Evolutionary conservation across 2,329 filamentous ascomycete genomes (phyloP).

Genomic region (Fusarium subtropicale): DNA sequence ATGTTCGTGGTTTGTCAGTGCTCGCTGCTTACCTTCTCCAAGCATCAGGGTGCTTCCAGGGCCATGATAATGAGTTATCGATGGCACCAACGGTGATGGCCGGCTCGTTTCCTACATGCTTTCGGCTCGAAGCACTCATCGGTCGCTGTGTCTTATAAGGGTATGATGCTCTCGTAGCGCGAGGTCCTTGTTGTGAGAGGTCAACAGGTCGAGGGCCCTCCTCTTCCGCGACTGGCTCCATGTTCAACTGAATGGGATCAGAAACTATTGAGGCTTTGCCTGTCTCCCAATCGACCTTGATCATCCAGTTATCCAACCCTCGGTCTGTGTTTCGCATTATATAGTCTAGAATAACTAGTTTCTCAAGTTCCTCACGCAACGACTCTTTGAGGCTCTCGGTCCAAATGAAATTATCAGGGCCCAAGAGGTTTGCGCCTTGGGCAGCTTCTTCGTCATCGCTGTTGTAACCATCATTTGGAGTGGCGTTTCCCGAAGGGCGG

Average conservation of each 20-base stretch:
- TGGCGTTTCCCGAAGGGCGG: conserved; percentile 66
- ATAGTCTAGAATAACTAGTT: conserved; percentile 96
- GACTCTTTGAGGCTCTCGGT: conserved; percentile 88
- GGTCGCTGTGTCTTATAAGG: conserved; percentile 84
- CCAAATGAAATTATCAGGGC: conserved; percentile 78
- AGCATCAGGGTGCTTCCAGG: conserved; percentile 98
- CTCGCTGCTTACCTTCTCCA: conserved; percentile 66
- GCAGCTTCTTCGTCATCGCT: conserved; percentile 67
- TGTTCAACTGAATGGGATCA: conserved; percentile 78
- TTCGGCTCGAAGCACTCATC: conserved; percentile 78
- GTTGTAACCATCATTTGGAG: conserved; percentile 72
- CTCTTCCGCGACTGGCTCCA: conserved; percentile 60
- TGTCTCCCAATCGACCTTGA: conserved; percentile 89
- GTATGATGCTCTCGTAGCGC: conserved; percentile 61
- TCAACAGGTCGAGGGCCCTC: conserved; percentile 72
- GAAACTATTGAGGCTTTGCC: conserved; percentile 87
- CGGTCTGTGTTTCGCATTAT: conserved; percentile 99
- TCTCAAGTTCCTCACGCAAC: conserved; percentile 95
- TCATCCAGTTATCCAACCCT: conserved; percentile 99
- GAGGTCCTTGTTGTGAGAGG: conserved; percentile 56
- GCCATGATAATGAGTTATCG: conserved; percentile 98
- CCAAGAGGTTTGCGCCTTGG: conserved; percentile 64
- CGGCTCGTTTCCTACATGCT: conserved; percentile 61
- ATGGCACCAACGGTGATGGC: conserved; percentile 88
- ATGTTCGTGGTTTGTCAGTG: not conserved